A percentile compares a stretch with the other conserved stretches of the same genome.
phyloP scores from a whole-genome alignment of 2,329 filamentous ascomycete species.

The Raffaelea arxii region DNA sequence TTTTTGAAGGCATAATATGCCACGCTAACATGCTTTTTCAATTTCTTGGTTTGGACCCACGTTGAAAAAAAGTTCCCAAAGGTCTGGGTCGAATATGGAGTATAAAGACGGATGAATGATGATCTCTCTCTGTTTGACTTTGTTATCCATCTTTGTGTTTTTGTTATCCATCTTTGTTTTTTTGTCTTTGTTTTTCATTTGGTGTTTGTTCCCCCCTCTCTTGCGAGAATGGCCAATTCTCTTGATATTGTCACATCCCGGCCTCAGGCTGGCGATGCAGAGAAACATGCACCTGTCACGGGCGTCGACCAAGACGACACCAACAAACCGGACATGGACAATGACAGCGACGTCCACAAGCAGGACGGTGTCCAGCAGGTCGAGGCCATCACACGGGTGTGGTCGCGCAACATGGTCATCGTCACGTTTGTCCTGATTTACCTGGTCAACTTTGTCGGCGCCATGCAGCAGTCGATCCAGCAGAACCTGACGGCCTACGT shows the following conservation, averaged over 20 bases:
- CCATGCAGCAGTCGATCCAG: conserved; percentile 26
- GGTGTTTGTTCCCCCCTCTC: not conserved
- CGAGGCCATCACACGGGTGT: conserved; percentile 34
- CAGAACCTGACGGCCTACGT: conserved; percentile 34
- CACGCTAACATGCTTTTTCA: not conserved
- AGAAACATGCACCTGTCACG: not conserved
- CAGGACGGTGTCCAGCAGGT: conserved; percentile 37
- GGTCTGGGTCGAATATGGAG: not conserved
- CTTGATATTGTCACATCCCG: not conserved
- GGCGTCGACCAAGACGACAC: not conserved
- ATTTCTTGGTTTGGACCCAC: not conserved
- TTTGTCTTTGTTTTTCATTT: not conserved
- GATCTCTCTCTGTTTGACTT: not conserved
- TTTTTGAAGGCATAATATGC: not conserved
- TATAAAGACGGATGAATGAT: not conserved
- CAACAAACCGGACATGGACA: not conserved
- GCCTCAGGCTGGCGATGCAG: not conserved
- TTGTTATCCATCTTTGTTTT: not conserved
- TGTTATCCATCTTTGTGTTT: not conserved
- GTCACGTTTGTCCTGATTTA: conserved; percentile 31
- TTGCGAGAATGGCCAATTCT: not conserved
- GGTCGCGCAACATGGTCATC: conserved; percentile 30
- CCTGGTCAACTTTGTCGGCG: conserved; percentile 27
- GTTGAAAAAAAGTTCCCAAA: not conserved
- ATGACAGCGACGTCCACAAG: conserved; percentile 13